These are phyloP conservation scores for Gossypium sturtianum DNA, from an alignment of 345 rosid species.

Conservation along the genomic window DNA sequence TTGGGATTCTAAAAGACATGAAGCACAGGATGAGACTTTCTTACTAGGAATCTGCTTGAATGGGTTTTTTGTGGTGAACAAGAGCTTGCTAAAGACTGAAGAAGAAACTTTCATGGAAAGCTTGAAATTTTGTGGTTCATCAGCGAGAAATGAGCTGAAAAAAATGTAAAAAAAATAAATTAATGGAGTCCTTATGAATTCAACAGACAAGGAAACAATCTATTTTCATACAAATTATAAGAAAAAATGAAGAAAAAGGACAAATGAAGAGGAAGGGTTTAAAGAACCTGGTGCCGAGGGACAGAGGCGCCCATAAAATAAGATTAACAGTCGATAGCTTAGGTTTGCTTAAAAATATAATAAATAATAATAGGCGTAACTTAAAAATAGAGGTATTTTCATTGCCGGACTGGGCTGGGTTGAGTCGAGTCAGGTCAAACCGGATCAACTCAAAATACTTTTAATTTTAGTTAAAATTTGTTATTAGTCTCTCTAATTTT, in stretches of 20 bases:
- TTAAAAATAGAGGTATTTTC: too few relatives aligned
- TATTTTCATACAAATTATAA: not conserved
- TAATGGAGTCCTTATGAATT: not conserved
- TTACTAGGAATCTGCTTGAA: not conserved
- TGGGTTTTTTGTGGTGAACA: not conserved
- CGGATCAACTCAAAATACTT: too few relatives aligned
- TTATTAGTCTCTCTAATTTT: too few relatives aligned
- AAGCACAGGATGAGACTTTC: not conserved
- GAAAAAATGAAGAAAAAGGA: not conserved
- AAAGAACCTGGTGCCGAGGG: slow-evolving; percentile 2
- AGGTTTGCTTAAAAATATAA: not conserved
- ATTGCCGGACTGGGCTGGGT: too few relatives aligned
- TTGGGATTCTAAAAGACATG: slow-evolving; percentile 2
- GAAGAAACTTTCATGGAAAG: not conserved
- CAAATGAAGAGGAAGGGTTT: not conserved
- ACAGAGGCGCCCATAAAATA: not conserved
- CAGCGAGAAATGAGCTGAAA: not conserved
- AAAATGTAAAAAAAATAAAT: not conserved
- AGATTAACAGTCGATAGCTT: not conserved
- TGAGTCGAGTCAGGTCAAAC: too few relatives aligned
- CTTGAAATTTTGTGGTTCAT: not conserved
- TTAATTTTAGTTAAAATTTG: too few relatives aligned
- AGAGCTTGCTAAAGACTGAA: slow-evolving; percentile 1
- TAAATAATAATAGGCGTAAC: not conserved
- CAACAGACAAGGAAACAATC: not conserved